phyloP scores from a whole-genome alignment of 805 yeast genomes.

The Starmerella potacharoeniae region DNA sequence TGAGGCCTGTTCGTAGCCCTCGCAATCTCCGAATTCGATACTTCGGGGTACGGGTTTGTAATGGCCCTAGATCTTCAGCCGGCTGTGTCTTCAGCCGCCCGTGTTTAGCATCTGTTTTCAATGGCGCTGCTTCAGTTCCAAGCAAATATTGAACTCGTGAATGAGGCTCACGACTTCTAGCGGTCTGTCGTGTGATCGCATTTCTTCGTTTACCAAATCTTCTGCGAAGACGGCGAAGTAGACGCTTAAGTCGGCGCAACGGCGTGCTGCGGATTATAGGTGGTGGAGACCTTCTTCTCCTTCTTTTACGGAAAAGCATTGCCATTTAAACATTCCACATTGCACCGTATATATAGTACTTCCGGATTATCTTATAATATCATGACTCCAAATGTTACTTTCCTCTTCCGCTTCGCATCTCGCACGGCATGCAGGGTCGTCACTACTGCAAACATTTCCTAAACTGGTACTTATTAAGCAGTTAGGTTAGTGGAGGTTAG shows the following conservation, averaged over 20 bases:
- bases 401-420: background rate
- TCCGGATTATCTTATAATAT: too few relatives aligned
- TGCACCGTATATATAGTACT: too few relatives aligned
- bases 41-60: background rate
- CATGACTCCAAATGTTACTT: background rate
- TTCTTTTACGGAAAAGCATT: background rate
- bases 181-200: background rate
- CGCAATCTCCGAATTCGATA: background rate
- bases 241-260: background rate
- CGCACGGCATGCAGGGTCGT: background rate
- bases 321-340: constrained; percentile 1
- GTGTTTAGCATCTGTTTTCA: background rate
- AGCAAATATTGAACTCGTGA: background rate
- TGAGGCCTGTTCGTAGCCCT: background rate
- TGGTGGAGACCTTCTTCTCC: constrained; percentile 9
- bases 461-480: background rate
- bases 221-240: background rate
- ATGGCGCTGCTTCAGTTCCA: background rate
- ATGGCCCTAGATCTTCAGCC: background rate
- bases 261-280: constrained; percentile 13
- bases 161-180: background rate
- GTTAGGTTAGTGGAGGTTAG: background rate
- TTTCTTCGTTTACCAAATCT: background rate
- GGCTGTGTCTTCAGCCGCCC: background rate
- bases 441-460: background rate